Percentiles rank a stretch among this genome's conserved stretches.
Evolutionary conservation across 805 yeast genomes (phyloP).

Genomic region (Saccharomycopsis capsularis): DNA sequence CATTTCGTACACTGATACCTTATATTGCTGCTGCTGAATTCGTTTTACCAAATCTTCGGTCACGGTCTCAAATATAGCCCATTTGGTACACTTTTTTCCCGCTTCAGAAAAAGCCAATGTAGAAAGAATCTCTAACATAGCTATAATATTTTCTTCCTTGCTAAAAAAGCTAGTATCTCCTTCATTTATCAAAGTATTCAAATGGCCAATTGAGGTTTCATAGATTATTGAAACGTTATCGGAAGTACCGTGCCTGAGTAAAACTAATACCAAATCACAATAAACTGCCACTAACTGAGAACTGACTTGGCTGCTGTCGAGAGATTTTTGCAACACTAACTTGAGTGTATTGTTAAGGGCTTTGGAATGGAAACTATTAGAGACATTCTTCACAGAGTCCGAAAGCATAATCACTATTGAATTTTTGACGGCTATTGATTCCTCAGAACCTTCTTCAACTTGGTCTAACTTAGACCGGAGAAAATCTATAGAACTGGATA

Average conservation of each 20-base stretch:
- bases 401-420: slow-evolving; percentile 57
- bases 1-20: slow-evolving; percentile 25
- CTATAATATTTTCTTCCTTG: slow-evolving; percentile 24
- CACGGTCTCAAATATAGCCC: slow-evolving; percentile 3
- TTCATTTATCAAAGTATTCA: slow-evolving; percentile 14
- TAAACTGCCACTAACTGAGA: slow-evolving; percentile 37
- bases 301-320: slow-evolving; percentile 23
- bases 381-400: slow-evolving; percentile 69
- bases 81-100: slow-evolving; percentile 42
- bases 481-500: slow-evolving; percentile 28
- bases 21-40: slow-evolving; percentile 8
- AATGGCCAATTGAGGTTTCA: slow-evolving; percentile 2
- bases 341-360: slow-evolving; percentile 42
- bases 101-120: slow-evolving; percentile 60
- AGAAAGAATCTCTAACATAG: slow-evolving; percentile 33
- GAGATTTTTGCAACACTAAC: slow-evolving; percentile 34
- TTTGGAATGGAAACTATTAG: slow-evolving; percentile 69
- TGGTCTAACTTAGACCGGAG: slow-evolving; percentile 3
- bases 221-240: slow-evolving; percentile 44
- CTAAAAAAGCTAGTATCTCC: slow-evolving; percentile 25
- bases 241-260: slow-evolving; percentile 45
- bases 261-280: slow-evolving; percentile 50
- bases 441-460: slow-evolving; percentile 20
- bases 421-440: slow-evolving; percentile 43
- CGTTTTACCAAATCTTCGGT: slow-evolving; percentile 16